phyloP scores from a whole-genome alignment of 495 filamentous ascomycete species.

The Talaromyces nanjingensis region DNA sequence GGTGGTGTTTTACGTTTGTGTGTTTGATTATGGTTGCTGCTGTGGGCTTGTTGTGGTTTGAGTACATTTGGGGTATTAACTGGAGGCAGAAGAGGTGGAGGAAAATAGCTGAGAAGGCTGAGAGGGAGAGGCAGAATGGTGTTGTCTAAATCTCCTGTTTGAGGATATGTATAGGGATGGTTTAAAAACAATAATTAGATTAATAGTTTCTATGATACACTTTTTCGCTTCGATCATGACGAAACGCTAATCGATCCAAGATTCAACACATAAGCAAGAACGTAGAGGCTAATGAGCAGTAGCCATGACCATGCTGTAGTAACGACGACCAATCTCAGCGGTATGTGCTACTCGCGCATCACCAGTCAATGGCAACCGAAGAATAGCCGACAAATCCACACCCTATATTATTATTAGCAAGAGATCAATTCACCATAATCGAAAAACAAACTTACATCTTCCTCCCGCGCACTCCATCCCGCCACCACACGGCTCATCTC shows the following conservation, averaged over 20 bases:
- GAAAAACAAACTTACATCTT: slow-evolving; percentile 42
- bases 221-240: not conserved
- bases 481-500: slow-evolving; percentile 58
- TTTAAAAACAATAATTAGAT: not conserved
- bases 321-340: slow-evolving; percentile 58
- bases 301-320: slow-evolving; percentile 52
- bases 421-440: not conserved
- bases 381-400: slow-evolving; percentile 40
- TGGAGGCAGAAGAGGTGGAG: slow-evolving; percentile 9
- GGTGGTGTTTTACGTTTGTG: slow-evolving; percentile 36
- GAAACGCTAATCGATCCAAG: not conserved
- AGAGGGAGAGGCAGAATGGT: slow-evolving; percentile 1
- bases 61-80: slow-evolving; percentile 1
- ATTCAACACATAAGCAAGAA: not conserved
- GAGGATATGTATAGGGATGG: not conserved
- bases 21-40: slow-evolving; percentile 17
- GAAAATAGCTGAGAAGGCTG: not conserved
- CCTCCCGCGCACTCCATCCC: slow-evolving; percentile 54
- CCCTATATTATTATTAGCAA: slow-evolving; percentile 21
- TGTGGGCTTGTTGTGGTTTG: slow-evolving; percentile 13
- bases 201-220: not conserved
- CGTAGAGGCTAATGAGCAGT: slow-evolving; percentile 24
- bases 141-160: not conserved
- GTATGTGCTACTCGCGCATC: slow-evolving; percentile 63
- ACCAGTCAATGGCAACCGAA: slow-evolving; percentile 64